Evolutionary conservation across 192 early-diverging fungal species (phyloP), one percentile per base, ranked within the genome.

Genomic region (Spizellomyces sp.): DNA sequence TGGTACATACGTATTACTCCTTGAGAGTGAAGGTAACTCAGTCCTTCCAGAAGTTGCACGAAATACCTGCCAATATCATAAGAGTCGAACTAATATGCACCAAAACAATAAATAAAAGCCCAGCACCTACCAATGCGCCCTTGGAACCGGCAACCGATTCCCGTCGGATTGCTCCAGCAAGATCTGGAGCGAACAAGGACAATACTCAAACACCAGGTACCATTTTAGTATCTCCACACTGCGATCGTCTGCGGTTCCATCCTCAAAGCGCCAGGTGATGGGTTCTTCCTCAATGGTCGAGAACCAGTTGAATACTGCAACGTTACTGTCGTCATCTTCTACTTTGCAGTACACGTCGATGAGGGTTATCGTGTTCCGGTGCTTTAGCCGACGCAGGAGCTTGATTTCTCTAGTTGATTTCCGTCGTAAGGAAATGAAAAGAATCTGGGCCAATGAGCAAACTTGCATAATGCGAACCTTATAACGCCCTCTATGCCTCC

Each of bases 281-380:
- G 86, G 86, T 43, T 80, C 83, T 50, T 88, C 73, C 63, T 88
- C 86, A 36, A 88, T 87, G 12, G 81, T 75, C 21, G 67, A 52
- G 58, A 84, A 88, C 85, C 86, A 88, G 56, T 80, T 77, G 64
- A 88, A 84, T 1, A 87, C 74, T 0, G 78, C 80, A 45, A 70
- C 63, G 44, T 83, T 80, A 15, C 80, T 80, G 21, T 86, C 80
- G 4, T 78, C 76, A 65, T 87, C 83, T 67, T 88, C 84, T 0
- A 87, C 84, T 71, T 88, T 88, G 67, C 81, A 82, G 64, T 76
- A 86, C 14, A 88, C 86, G 62, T 88, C 86, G 55, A 86, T 69
- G 4, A 88, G 70, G 3, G 63, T 74, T 42, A 88, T 78, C 5
- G 84, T 67, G 61, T 88, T 88, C 4, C 57, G 63, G 67, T 88